Conservation (phyloP, 1,139 yeast genomes). For the Chernovozyma sophiae-reginae region DNA sequence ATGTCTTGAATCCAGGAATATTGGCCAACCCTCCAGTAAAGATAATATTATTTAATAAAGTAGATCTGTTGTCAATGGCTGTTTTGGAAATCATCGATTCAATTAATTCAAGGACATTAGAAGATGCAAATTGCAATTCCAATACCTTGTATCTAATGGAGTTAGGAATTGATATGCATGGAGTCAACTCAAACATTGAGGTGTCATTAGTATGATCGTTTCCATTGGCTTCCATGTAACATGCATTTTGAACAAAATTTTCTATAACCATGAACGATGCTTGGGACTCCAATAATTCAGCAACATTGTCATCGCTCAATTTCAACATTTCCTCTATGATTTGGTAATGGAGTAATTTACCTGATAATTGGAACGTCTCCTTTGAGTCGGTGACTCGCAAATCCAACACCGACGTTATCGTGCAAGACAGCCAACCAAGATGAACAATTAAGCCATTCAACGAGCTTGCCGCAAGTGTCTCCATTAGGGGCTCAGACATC, state of each 20-base stretch:
- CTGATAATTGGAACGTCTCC: constrained; percentile 2
- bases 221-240: not conserved
- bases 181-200: not conserved
- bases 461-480: constrained; percentile 3
- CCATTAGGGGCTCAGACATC: constrained; percentile 7
- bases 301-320: not conserved
- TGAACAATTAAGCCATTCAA: constrained; percentile 3
- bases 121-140: not conserved
- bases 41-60: constrained; percentile 1
- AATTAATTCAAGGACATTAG: not conserved
- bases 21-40: constrained; percentile 5
- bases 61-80: constrained; percentile 3
- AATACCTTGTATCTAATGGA: constrained; percentile 1
- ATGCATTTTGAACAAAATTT: constrained; percentile 4
- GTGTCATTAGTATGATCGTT: not conserved
- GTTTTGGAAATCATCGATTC: not conserved
- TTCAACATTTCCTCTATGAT: constrained; percentile 2
- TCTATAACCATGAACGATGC: constrained; percentile 2
- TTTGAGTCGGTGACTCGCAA: constrained; percentile 3
- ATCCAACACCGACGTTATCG: constrained; percentile 2
- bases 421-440: constrained; percentile 7
- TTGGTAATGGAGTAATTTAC: constrained; percentile 5
- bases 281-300: not conserved
- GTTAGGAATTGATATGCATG: not conserved
- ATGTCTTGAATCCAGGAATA: constrained; percentile 4